Percentiles rank a stretch among this genome's conserved stretches.
Conservation (phyloP, 2,329 filamentous ascomycete genomes). For the Fusarium sp. region DNA sequence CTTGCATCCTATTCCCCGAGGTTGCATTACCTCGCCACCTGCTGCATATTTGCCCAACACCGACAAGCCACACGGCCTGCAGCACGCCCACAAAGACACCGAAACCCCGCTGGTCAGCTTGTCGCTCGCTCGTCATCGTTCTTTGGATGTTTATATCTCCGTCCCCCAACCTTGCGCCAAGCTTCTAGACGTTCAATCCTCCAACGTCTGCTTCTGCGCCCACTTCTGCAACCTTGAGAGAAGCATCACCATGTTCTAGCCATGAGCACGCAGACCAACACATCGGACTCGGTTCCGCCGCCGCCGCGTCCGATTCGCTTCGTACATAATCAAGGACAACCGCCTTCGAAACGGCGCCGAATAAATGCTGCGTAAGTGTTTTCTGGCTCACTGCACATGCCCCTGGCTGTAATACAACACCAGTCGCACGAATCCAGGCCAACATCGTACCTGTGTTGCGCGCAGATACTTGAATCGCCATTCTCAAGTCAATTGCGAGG, state of each 20-base stretch:
- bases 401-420: background rate
- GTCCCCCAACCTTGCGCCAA: conserved; percentile 30
- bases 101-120: conserved; percentile 40
- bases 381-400: background rate
- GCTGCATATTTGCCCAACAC: conserved; percentile 22
- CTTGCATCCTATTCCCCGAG: conserved; percentile 18
- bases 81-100: conserved; percentile 27
- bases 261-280: conserved; percentile 61
- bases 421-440: background rate
- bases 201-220: conserved; percentile 25
- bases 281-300: conserved; percentile 54
- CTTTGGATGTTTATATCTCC: conserved; percentile 25
- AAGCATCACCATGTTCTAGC: conserved; percentile 53
- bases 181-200: conserved; percentile 4
- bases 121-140: conserved; percentile 31
- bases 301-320: conserved; percentile 75
- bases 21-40: conserved; percentile 35
- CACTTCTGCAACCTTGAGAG: conserved; percentile 18
- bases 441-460: background rate
- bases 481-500: background rate
- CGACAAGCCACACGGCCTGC: conserved; percentile 33
- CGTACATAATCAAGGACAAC: conserved; percentile 84
- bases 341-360: conserved; percentile 80
- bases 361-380: conserved; percentile 79
- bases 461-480: background rate